A percentile compares a stretch with the other conserved stretches of the same genome.
Evolutionary conservation across 345 rosid genomes (phyloP).

Genomic region (Lepidium africanum): DNA sequence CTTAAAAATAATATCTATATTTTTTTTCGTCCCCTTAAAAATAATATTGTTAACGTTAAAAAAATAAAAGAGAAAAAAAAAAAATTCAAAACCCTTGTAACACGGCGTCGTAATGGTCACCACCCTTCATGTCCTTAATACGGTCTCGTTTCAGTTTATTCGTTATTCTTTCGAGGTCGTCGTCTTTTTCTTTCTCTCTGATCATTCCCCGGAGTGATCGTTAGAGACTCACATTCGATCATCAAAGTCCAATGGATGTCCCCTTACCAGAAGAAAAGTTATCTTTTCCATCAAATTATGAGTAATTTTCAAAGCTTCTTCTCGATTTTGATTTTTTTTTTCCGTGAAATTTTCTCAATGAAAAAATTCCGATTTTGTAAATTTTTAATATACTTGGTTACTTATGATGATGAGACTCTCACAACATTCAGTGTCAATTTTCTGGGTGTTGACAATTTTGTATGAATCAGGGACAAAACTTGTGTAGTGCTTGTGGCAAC

Average conservation of each 20-base stretch:
- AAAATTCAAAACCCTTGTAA: not conserved
- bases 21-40: too few relatives aligned
- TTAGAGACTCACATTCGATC: not conserved
- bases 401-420: not conserved
- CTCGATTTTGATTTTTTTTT: not conserved
- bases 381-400: not conserved
- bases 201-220: constrained; percentile 13
- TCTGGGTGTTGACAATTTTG: not conserved
- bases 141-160: not conserved
- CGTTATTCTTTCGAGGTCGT: not conserved
- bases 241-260: constrained; percentile 39
- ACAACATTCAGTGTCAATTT: not conserved
- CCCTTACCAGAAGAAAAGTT: constrained; percentile 58
- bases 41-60: not conserved
- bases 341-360: not conserved
- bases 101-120: not conserved
- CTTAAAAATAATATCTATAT: too few relatives aligned
- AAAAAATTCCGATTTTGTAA: not conserved
- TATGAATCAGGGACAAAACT: constrained; percentile 33
- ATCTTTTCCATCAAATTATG: constrained; percentile 26
- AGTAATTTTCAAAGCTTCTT: constrained; percentile 24
- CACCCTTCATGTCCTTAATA: not conserved
- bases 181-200: not conserved
- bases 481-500: constrained; percentile 68
- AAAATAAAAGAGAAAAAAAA: not conserved